These are phyloP conservation scores for Piper betle DNA, from an alignment of 164 flowering plant species.

Conservation along the genomic window DNA sequence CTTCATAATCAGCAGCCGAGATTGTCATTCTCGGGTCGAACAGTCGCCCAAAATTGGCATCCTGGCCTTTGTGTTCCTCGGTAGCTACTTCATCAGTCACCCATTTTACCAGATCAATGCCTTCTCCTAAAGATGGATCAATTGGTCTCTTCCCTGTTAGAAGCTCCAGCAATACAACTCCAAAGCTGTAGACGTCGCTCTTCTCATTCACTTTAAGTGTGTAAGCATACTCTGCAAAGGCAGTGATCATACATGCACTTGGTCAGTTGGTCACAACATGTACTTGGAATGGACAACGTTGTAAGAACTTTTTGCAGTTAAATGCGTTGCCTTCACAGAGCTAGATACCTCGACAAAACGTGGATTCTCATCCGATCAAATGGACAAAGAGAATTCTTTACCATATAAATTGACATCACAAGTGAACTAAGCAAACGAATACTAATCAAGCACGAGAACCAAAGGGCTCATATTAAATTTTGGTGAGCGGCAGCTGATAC, in stretches of 20 bases:
- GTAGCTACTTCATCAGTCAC: slow-evolving; percentile 26
- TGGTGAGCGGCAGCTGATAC: too few species aligned
- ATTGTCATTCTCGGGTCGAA: slow-evolving; percentile 40
- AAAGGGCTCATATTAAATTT: too few species aligned
- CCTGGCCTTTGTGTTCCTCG: slow-evolving; percentile 6
- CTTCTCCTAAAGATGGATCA: slow-evolving; percentile 7
- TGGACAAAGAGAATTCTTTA: too few species aligned
- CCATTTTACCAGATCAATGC: slow-evolving; percentile 62
- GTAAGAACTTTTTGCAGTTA: too few species aligned
- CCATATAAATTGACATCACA: too few species aligned
- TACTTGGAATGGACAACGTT: not conserved
- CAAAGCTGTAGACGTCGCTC: slow-evolving; percentile 15
- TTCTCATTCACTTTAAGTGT: slow-evolving; percentile 13
- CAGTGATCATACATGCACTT: not conserved
- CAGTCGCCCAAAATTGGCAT: slow-evolving; percentile 22
- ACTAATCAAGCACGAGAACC: too few species aligned
- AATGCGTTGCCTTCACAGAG: too few species aligned
- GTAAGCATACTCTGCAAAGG: slow-evolving; percentile 10
- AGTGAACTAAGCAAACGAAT: too few species aligned
- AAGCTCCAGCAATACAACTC: slow-evolving; percentile 10
- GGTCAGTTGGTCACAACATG: not conserved
- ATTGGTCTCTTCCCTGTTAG: slow-evolving; percentile 10
- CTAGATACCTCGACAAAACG: too few species aligned
- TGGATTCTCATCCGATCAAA: too few species aligned
- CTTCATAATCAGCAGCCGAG: slow-evolving; percentile 26